These are phyloP conservation scores for Pythium coloratum DNA, from an alignment of 352 stramenopile species.

Conservation along the genomic window DNA sequence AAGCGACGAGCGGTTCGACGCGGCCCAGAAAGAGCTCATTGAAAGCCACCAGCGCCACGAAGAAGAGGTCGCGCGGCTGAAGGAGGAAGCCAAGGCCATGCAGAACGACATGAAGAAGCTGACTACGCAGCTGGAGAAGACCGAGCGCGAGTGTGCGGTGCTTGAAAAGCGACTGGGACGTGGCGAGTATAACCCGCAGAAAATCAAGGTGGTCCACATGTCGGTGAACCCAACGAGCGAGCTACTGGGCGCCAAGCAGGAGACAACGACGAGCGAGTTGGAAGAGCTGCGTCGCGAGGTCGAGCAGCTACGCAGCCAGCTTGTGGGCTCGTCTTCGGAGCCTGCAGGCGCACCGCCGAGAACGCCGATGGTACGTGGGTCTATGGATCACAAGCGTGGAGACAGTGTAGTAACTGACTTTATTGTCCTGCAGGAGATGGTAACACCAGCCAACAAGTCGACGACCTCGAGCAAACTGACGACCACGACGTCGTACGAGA, in stretches of 20 bases:
- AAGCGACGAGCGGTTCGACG: conserved; percentile 51
- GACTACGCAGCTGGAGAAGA: conserved; percentile 60
- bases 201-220: conserved; percentile 87
- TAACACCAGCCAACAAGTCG: conserved; percentile 2
- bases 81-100: conserved; percentile 40
- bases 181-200: conserved; percentile 79
- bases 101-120: conserved; percentile 54
- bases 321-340: not conserved
- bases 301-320: conserved; percentile 22
- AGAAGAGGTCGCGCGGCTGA: conserved; percentile 45
- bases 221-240: conserved; percentile 82
- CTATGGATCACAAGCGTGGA: no score
- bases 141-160: conserved; percentile 57
- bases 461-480: conserved; percentile 42
- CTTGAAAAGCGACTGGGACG: conserved; percentile 73
- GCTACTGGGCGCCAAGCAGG: conserved; percentile 46
- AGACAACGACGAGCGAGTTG: conserved; percentile 34
- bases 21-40: conserved; percentile 51
- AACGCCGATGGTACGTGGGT: not conserved
- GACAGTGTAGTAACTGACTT: no score
- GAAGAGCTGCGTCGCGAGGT: conserved; percentile 44
- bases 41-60: conserved; percentile 26
- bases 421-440: conserved; percentile 1
- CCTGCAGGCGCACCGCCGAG: not conserved
- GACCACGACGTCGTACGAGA: conserved; percentile 83